Base-by-base conservation (phyloP, 345 rosid genomes). In the Anacardium occidentale region DNA sequence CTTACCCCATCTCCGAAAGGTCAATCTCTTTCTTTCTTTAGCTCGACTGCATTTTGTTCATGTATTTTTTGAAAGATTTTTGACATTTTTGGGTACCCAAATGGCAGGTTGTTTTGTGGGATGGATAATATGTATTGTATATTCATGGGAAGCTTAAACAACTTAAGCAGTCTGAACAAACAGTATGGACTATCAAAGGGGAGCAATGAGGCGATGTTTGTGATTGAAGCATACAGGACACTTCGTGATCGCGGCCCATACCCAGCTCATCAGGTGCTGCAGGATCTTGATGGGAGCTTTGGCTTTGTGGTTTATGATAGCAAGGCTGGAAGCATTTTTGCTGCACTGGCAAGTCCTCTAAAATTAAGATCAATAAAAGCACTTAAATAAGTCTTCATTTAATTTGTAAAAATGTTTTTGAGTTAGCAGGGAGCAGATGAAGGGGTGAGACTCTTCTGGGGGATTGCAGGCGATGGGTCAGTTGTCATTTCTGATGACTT, bases 201-300 rank as follows among this genome's bases (percentile, higher is more conserved):
- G 1, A 44, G 77, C 22, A 80, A 87, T 14, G 93, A 90, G 78
- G 93, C 96, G 40, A 78, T 87, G 91, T 69, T 88, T 58, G 82
- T 87, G 9, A 79, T 88, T 8, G 89, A 90, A 64, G 91, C 93
- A 0, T 90, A 90, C 70, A 68, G 85, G 79, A 88, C 96, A 56
- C 86, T 90, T 37, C 85, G 96, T 21, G 93, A 90, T 77, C 85
- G 93, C 0, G 96, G 96, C 4, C 96, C 96, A 0, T 90, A 82
- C 74, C 96, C 96, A 0, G 91, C 91, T 3, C 85, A 88, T 58
- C 82, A 90, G 77, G 96, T 90, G 22, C 88, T 90, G 8, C 77
- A 77, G 71, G 96, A 87, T 34, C 82, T 90, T 9, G 96, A 90
- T 0, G 96, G 96, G 13, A 62, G 70, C 67, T 90, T 84, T 15